Evolutionary conservation across 495 filamentous ascomycete genomes (phyloP).

Genomic region (Xylaria sp.): DNA sequence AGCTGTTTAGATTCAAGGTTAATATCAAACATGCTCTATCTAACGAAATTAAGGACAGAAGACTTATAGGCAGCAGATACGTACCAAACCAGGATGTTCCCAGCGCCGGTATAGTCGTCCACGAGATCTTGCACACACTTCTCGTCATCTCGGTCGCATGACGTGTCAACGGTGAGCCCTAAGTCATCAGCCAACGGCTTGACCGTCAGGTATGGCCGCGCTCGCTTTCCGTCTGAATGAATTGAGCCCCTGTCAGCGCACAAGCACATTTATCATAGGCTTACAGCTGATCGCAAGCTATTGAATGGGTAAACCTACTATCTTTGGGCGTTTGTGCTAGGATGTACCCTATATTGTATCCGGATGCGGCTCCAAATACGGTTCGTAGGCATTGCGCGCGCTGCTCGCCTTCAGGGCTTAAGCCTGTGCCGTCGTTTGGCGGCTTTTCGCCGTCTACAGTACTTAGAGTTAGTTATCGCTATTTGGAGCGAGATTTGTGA

Average conservation of each 20-base stretch:
- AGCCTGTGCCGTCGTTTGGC: conserved; percentile 47
- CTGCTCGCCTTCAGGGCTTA: conserved; percentile 53
- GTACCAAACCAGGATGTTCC: conserved; percentile 61
- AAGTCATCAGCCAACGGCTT: conserved; percentile 58
- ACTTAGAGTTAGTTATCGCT: too few species aligned
- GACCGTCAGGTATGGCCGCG: conserved; percentile 61
- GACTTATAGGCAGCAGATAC: not conserved
- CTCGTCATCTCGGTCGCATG: conserved; percentile 55
- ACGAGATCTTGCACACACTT: conserved; percentile 55
- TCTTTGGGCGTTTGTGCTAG: conserved; percentile 58
- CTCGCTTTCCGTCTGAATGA: conserved; percentile 52
- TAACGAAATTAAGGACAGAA: not conserved
- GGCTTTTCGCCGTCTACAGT: conserved; percentile 59
- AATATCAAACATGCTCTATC: not conserved
- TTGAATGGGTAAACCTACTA: conserved; percentile 39
- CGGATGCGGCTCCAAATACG: conserved; percentile 54
- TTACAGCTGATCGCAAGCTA: not conserved
- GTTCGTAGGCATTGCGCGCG: conserved; percentile 59
- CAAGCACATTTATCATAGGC: not conserved
- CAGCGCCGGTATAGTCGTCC: conserved; percentile 50
- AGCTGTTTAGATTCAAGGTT: conserved; percentile 38
- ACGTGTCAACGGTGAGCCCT: conserved; percentile 56
- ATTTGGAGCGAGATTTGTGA: too few species aligned
- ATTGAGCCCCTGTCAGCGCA: not conserved
- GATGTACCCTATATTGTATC: conserved; percentile 61